Conservation (phyloP, 192 early-diverging fungal genomes). For the Umbelopsis isabellina region DNA sequence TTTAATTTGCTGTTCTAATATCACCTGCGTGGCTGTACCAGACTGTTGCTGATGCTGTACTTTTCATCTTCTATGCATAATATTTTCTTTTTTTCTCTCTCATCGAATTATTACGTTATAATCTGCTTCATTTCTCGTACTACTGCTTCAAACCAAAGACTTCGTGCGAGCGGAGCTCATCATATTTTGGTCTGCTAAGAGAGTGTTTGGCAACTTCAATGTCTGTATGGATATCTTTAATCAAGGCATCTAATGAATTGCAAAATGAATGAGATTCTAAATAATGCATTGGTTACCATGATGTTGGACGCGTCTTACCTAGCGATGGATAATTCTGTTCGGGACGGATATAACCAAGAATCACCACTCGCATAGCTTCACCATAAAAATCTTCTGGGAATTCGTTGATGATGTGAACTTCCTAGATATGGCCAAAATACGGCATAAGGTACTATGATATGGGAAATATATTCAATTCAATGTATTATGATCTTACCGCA, state of each 20-base stretch:
- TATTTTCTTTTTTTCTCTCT: no score
- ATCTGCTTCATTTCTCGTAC: no score
- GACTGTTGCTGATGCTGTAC: no score
- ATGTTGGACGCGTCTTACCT: conserved; percentile 50
- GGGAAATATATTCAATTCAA: not conserved
- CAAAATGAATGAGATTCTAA: conserved; percentile 1
- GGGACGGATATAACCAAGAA: conserved; percentile 86
- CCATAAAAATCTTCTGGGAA: conserved; percentile 94
- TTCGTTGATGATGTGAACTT: conserved; percentile 61
- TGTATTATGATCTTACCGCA: conserved; percentile 57
- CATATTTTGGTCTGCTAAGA: conserved; percentile 61
- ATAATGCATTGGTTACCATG: no score
- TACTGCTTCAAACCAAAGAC: not conserved
- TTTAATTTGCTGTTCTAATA: no score
- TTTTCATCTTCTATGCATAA: no score
- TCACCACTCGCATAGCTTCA: conserved; percentile 76
- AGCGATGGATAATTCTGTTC: conserved; percentile 88
- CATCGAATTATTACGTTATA: no score
- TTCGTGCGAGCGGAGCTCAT: conserved; percentile 3
- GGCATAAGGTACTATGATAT: not conserved
- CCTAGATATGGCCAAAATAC: not conserved
- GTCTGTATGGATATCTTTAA: conserved; percentile 92
- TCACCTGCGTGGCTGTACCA: no score
- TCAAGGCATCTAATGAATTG: conserved; percentile 69
- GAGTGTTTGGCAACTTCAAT: conserved; percentile 78